A percentile compares a stretch with the other conserved stretches of the same genome.
Conservation (phyloP, 768 basidiomycete species). For the Xanthoconium purpureum region DNA sequence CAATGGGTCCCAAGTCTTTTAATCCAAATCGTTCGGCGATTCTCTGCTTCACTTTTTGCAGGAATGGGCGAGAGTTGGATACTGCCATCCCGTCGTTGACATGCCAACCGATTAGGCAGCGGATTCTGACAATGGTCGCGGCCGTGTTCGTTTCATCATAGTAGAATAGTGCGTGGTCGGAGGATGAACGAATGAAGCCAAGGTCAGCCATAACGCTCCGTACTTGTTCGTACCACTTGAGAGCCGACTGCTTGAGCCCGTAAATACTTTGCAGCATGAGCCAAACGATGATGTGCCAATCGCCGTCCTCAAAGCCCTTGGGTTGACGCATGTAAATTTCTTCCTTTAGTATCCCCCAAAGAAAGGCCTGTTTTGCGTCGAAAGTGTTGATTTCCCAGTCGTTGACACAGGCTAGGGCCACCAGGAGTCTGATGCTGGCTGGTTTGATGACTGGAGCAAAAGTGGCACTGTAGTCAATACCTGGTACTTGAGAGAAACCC, state of each 20-base stretch:
- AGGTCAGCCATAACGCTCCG: background rate
- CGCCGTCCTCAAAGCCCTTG: background rate
- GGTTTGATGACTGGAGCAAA: background rate
- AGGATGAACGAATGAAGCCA: background rate
- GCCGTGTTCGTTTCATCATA: background rate
- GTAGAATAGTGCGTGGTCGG: background rate
- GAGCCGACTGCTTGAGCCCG: background rate
- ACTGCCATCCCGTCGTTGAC: background rate
- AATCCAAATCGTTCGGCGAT: background rate
- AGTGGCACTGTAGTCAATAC: too few species aligned
- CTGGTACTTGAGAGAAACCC: background rate
- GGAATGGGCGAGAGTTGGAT: background rate
- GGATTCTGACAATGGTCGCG: rapidly evolving
- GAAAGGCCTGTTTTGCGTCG: background rate
- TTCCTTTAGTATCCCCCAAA: background rate
- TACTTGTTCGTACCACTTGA: background rate
- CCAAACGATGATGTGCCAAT: background rate
- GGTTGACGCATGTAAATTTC: background rate
- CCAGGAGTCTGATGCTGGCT: background rate
- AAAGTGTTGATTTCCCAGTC: background rate
- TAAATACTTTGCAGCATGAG: background rate
- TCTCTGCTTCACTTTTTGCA: rapidly evolving
- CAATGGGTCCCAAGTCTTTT: background rate
- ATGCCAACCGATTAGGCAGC: background rate
- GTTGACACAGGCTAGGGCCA: background rate